Percentiles rank a stretch among this genome's conserved stretches.
phyloP scores from a whole-genome alignment of 768 basidiomycete species.

The Pseudohyphozyma bogoriensis region DNA sequence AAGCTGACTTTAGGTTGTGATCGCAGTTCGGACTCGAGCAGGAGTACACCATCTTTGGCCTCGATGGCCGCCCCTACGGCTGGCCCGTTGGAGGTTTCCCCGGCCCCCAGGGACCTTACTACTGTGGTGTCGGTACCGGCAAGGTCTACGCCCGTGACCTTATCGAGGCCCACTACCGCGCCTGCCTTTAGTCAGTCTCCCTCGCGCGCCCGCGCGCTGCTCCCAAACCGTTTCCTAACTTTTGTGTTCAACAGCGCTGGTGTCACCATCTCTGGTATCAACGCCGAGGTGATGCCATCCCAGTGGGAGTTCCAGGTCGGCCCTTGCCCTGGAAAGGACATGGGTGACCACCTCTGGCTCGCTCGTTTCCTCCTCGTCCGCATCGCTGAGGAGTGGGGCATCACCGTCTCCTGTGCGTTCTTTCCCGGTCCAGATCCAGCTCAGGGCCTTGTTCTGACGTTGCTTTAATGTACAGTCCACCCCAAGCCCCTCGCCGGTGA shows the following conservation, averaged over 20 bases:
- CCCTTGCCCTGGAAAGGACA: conserved; percentile 90
- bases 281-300: conserved; percentile 98
- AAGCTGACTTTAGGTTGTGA: no score
- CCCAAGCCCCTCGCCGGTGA: conserved; percentile 94
- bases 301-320: conserved; percentile 99
- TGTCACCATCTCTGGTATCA: conserved; percentile 97
- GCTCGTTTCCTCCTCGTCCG: conserved; percentile 79
- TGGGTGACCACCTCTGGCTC: conserved; percentile 99
- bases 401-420: conserved; percentile 71
- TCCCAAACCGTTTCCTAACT: conserved; percentile 57
- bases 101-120: conserved; percentile 97
- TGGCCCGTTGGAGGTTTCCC: conserved; percentile 99
- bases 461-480: no score
- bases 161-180: conserved; percentile 97
- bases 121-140: conserved; percentile 97
- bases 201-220: not conserved
- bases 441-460: no score
- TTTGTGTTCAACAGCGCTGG: conserved; percentile 45
- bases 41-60: conserved; percentile 95
- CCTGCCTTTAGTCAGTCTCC: conserved; percentile 38
- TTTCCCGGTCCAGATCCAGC: no score
- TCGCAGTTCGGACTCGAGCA: conserved; percentile 70
- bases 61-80: conserved; percentile 77
- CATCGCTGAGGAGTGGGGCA: conserved; percentile 69
- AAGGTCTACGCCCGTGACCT: conserved; percentile 98